A percentile compares a stretch with the other conserved stretches of the same genome.
Conservation (phyloP, 345 rosid genomes). For the Citrus maxima region DNA sequence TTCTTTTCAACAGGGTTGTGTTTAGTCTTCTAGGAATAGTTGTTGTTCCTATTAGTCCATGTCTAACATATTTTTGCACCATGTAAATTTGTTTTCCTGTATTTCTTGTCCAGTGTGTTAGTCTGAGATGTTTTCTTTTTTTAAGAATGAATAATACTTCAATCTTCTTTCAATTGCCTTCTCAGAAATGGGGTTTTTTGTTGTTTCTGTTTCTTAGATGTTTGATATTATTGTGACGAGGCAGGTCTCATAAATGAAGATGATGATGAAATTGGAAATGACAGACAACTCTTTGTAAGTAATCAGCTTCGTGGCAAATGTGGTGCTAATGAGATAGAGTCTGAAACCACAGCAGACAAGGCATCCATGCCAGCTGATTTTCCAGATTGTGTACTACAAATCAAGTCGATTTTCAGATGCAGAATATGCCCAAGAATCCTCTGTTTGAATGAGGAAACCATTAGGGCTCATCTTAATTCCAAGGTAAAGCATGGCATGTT, state of each 20-base stretch:
- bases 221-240: constrained; percentile 12
- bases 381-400: constrained; percentile 55
- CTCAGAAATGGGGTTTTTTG: not conserved
- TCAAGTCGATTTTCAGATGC: constrained; percentile 81
- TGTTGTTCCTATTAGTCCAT: not conserved
- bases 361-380: constrained; percentile 39
- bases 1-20: not conserved
- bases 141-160: not conserved
- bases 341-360: constrained; percentile 13
- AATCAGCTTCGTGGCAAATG: constrained; percentile 15
- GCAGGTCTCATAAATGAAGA: constrained; percentile 42
- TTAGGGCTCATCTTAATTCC: constrained; percentile 71
- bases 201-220: not conserved
- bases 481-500: constrained; percentile 43
- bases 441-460: constrained; percentile 68
- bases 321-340: constrained; percentile 16
- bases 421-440: constrained; percentile 67
- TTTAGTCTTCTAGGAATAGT: not conserved
- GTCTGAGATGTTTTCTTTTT: not conserved
- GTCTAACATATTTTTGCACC: not conserved
- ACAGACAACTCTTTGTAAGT: constrained; percentile 17
- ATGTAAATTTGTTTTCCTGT: not conserved
- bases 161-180: not conserved
- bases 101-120: not conserved
- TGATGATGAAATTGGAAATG: constrained; percentile 40